A percentile compares a stretch with the other conserved stretches of the same genome.
Conservation (phyloP, 345 rosid species). For the Geranium rotundifolium region DNA sequence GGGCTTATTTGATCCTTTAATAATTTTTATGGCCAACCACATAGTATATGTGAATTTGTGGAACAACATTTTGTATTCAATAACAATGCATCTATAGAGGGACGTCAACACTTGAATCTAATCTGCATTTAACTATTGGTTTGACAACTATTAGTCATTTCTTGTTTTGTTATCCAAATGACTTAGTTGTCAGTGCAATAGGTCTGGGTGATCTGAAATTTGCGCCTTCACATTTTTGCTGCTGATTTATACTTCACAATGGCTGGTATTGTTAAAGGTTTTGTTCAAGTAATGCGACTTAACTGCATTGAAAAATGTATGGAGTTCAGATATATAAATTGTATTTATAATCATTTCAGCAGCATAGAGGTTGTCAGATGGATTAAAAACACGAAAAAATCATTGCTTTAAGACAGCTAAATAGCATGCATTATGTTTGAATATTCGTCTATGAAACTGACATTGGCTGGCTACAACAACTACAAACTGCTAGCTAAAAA, state of each 20-base stretch:
- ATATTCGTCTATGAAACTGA: background rate
- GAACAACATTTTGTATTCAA: too few species aligned
- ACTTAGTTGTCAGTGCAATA: background rate
- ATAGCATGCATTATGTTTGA: background rate
- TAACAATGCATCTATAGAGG: too few species aligned
- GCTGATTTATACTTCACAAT: too few species aligned
- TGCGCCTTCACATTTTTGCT: background rate
- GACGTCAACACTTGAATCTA: background rate
- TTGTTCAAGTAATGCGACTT: too few species aligned
- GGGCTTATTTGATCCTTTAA: background rate
- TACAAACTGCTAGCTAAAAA: background rate
- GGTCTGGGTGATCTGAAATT: background rate
- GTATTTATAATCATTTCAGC: too few species aligned
- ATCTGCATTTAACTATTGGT: too few species aligned
- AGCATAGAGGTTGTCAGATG: too few species aligned
- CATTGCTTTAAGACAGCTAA: background rate
- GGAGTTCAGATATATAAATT: too few species aligned
- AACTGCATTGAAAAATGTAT: too few species aligned
- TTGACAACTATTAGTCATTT: too few species aligned
- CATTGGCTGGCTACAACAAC: background rate
- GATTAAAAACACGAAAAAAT: too few species aligned
- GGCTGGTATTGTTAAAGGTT: too few species aligned
- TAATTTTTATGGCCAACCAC: background rate
- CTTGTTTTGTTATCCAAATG: background rate
- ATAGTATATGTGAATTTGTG: background rate